Evolutionary conservation across 2,329 filamentous ascomycete genomes (phyloP).

Genomic region (Ascochyta lentis): DNA sequence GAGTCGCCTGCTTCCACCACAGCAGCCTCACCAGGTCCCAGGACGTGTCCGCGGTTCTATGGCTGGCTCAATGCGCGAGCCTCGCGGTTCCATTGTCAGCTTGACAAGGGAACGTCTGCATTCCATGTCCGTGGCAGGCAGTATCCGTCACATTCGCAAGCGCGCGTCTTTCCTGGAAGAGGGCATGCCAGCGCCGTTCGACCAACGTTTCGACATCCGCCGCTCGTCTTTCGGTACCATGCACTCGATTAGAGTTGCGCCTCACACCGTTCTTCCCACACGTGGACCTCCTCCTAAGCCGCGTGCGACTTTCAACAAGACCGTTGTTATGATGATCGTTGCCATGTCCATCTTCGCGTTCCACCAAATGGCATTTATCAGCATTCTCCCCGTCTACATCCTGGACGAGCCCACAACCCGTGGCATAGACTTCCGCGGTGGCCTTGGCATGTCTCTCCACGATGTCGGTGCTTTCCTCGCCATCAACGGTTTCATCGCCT

Average conservation of each 20-base stretch:
- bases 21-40: constrained; percentile 46
- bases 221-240: constrained; percentile 48
- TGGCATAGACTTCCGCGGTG: constrained; percentile 59
- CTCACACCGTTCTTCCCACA: constrained; percentile 33
- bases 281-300: constrained; percentile 25
- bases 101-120: constrained; percentile 34
- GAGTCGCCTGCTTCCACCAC: constrained; percentile 65
- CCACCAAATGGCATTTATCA: constrained; percentile 88
- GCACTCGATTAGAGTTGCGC: constrained; percentile 43
- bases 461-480: constrained; percentile 72
- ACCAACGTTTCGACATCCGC: constrained; percentile 45
- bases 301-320: constrained; percentile 61
- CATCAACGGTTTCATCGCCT: constrained; percentile 72
- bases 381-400: constrained; percentile 88
- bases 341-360: constrained; percentile 89
- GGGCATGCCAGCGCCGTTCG: constrained; percentile 42
- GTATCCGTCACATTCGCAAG: constrained; percentile 44
- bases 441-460: constrained; percentile 69
- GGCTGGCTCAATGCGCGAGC: constrained; percentile 31
- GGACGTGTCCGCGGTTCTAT: constrained; percentile 42
- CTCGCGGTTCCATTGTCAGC: constrained; percentile 33
- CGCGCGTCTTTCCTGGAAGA: constrained; percentile 48
- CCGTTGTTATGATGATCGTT: constrained; percentile 78
- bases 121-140: constrained; percentile 40
- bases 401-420: constrained; percentile 67